Percentiles rank a stretch among this genome's conserved stretches.
phyloP scores from a whole-genome alignment of 305 asterid genomes.

The Rubia balearica region DNA sequence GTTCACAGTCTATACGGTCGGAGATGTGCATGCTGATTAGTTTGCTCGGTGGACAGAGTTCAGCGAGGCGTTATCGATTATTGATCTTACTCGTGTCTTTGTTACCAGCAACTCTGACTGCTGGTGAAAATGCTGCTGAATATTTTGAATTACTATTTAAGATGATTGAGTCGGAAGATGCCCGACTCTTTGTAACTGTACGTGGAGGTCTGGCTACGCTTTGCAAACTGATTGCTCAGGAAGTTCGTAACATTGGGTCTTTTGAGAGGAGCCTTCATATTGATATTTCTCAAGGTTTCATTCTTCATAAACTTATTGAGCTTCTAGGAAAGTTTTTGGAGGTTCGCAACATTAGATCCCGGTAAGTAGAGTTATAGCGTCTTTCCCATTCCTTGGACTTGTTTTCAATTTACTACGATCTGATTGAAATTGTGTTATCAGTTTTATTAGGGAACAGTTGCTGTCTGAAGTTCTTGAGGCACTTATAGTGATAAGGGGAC shows the following conservation, averaged over 20 bases:
- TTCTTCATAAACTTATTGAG: slow-evolving; percentile 97
- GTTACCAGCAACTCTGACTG: slow-evolving; percentile 83
- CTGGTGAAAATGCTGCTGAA: slow-evolving; percentile 98
- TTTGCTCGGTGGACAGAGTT: slow-evolving; percentile 91
- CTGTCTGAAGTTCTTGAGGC: slow-evolving; percentile 96
- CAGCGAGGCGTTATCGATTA: slow-evolving; percentile 77
- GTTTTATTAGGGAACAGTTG: slow-evolving; percentile 89
- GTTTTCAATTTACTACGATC: not conserved
- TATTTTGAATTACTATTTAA: slow-evolving; percentile 88
- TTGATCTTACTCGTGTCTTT: slow-evolving; percentile 83
- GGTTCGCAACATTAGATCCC: slow-evolving; percentile 88
- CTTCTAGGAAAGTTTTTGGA: slow-evolving; percentile 96
- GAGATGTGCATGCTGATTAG: slow-evolving; percentile 97
- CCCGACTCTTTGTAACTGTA: slow-evolving; percentile 90
- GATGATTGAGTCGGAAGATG: slow-evolving; percentile 94
- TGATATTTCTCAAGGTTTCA: slow-evolving; percentile 96
- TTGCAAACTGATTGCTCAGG: slow-evolving; percentile 76
- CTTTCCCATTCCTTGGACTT: slow-evolving; percentile 13
- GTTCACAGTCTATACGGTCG: slow-evolving; percentile 95
- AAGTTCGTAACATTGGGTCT: slow-evolving; percentile 80
- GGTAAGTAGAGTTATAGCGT: slow-evolving; percentile 36
- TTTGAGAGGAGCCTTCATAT: slow-evolving; percentile 97
- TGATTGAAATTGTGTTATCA: slow-evolving; percentile 30
- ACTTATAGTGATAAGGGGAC: slow-evolving; percentile 91
- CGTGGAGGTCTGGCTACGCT: slow-evolving; percentile 74